phyloP scores from a whole-genome alignment of 2,329 filamentous ascomycete species.

The Aspergillus transmontanensis region DNA sequence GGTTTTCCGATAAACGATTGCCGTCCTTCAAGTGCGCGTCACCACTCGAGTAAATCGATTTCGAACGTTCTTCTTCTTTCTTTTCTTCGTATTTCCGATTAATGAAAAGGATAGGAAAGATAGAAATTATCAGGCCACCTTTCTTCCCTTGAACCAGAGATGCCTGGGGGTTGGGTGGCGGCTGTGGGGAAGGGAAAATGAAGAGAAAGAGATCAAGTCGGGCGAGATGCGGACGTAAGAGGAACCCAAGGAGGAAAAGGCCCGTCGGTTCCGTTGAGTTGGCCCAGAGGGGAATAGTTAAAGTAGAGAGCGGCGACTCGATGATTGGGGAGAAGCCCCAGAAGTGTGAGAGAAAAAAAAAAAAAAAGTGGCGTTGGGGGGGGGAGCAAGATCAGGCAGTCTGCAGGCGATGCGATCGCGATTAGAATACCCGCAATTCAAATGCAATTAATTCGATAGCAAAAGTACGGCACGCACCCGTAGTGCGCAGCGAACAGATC shows the following conservation, averaged over 20 bases:
- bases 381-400: constrained; percentile 13
- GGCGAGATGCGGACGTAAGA: constrained; percentile 23
- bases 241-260: constrained; percentile 14
- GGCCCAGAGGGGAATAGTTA: neutral
- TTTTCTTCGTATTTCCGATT: neutral
- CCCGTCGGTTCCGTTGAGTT: neutral
- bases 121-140: constrained; percentile 16
- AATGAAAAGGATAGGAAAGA: neutral
- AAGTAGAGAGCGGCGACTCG: constrained; percentile 10
- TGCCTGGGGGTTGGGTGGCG: constrained; percentile 23
- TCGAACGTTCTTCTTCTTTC: neutral
- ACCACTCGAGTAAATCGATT: constrained; percentile 4
- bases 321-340: constrained; percentile 1
- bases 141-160: constrained; percentile 15
- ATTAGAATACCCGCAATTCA: constrained; percentile 19
- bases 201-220: constrained; percentile 18
- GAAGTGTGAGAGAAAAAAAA: neutral
- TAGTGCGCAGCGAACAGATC: constrained; percentile 30
- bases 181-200: constrained; percentile 13
- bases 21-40: neutral
- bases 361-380: constrained; percentile 19
- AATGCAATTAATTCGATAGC: constrained; percentile 11
- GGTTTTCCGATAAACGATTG: neutral
- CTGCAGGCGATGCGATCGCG: constrained; percentile 22
- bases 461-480: constrained; percentile 24